Conservation (phyloP, 164 flowering plant genomes). For the Nymphaea colorata region DNA sequence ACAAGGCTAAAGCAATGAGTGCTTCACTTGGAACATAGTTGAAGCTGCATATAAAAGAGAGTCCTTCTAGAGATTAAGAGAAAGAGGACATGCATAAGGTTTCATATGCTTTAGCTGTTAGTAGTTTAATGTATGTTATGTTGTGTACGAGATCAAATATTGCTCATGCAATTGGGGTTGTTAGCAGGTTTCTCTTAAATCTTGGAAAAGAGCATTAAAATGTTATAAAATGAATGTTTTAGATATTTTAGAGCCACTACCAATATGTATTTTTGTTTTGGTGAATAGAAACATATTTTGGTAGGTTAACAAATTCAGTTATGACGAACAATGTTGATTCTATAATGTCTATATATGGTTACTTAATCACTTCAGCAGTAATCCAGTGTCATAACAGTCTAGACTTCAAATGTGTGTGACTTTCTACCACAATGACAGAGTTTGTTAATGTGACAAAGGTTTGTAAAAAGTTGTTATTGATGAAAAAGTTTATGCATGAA, state of each 20-base stretch:
- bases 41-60: neutral
- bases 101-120: neutral
- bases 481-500: neutral
- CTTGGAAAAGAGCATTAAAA: neutral
- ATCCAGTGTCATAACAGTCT: too few relatives aligned
- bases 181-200: neutral
- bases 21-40: neutral
- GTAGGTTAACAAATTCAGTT: neutral
- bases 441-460: neutral
- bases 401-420: too few relatives aligned
- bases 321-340: neutral
- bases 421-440: neutral
- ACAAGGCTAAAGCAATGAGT: neutral
- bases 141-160: neutral
- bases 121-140: conserved; percentile 4
- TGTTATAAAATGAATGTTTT: neutral
- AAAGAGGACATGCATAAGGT: conserved; percentile 1
- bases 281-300: neutral
- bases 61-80: neutral
- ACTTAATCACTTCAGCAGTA: conserved; percentile 1
- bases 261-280: neutral
- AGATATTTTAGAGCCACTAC: neutral
- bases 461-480: conserved; percentile 1
- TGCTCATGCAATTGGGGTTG: conserved; percentile 2
- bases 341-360: neutral